Evolutionary conservation across 106 monocot species (phyloP).

Genomic region (Agapanthus africanus): DNA sequence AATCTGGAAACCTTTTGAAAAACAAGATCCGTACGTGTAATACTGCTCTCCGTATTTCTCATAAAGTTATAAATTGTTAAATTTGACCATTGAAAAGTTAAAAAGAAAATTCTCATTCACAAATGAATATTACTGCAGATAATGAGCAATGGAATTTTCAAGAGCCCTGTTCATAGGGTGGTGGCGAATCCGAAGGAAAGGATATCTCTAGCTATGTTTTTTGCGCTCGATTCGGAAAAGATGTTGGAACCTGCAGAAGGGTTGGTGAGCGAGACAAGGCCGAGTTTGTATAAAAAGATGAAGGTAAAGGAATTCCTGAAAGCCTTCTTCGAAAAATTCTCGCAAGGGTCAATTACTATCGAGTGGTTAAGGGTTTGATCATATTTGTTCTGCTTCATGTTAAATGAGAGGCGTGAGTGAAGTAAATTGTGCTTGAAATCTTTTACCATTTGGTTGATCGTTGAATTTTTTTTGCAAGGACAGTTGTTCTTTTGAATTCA

Average conservation of each 20-base stretch:
- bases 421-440: too few species aligned
- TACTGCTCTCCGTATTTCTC: too few species aligned
- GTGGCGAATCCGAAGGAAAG: conserved; percentile 31
- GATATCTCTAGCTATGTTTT: conserved; percentile 39
- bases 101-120: too few species aligned
- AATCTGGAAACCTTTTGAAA: too few species aligned
- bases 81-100: too few species aligned
- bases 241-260: conserved; percentile 22
- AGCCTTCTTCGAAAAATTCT: conserved; percentile 13
- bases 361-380: conserved; percentile 23
- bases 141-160: conserved; percentile 44
- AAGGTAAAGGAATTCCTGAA: conserved; percentile 19
- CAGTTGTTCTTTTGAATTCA: too few species aligned
- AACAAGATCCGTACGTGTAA: too few species aligned
- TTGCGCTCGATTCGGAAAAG: conserved; percentile 18
- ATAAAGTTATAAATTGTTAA: too few species aligned
- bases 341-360: conserved; percentile 17
- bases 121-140: conserved; percentile 32
- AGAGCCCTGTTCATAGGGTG: conserved; percentile 35
- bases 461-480: too few species aligned
- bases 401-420: too few species aligned
- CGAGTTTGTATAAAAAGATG: conserved; percentile 26
- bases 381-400: too few species aligned
- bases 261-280: conserved; percentile 26
- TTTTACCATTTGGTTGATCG: too few species aligned